Evolutionary conservation across 179 eudicot genomes (phyloP).

Genomic region (Sideroxylon spinosum): DNA sequence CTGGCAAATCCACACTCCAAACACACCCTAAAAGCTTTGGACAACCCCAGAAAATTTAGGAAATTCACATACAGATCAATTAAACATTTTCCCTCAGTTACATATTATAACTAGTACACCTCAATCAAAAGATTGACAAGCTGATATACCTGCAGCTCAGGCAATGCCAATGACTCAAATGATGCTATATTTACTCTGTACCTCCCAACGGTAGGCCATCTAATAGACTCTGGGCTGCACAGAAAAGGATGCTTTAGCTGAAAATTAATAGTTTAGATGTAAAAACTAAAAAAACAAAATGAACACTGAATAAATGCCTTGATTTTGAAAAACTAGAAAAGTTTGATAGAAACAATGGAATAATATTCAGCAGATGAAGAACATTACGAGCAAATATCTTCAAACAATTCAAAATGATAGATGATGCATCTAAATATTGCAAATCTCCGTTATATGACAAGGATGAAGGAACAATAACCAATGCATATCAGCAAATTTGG

Average conservation of each 20-base stretch:
- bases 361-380: not conserved
- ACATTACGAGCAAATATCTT: not conserved
- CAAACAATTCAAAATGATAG: not conserved
- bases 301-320: not conserved
- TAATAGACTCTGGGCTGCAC: slow-evolving; percentile 63
- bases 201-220: slow-evolving; percentile 87
- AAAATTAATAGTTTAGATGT: not conserved
- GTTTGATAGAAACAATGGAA: not conserved
- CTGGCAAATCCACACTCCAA: no score
- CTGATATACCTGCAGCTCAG: slow-evolving; percentile 73
- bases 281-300: not conserved
- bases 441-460: not conserved
- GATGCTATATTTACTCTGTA: slow-evolving; percentile 80
- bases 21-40: not conserved
- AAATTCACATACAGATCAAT: not conserved
- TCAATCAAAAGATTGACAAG: slow-evolving; percentile 9
- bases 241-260: slow-evolving; percentile 4
- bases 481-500: not conserved
- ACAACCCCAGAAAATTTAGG: not conserved
- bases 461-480: not conserved
- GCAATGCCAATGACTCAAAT: slow-evolving; percentile 77
- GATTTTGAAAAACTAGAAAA: not conserved
- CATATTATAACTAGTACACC: not conserved
- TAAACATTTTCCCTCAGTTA: not conserved
- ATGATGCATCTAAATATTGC: not conserved